Conservation (phyloP, 2,329 filamentous ascomycete genomes). For the Corinectria fuckeliana region DNA sequence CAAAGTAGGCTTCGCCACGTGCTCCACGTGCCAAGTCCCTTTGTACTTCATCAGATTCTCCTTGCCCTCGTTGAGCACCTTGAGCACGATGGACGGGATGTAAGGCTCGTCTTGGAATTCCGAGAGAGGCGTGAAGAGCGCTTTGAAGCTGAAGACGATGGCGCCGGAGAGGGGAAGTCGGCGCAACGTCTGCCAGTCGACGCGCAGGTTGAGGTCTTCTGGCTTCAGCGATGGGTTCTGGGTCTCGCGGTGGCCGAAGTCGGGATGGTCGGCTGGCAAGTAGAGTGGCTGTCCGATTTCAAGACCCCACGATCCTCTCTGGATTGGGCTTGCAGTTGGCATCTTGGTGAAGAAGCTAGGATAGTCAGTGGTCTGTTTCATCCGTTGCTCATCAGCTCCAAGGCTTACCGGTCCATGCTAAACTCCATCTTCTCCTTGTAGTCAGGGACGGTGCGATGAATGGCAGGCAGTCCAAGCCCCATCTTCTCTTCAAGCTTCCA, state of each 20-base stretch:
- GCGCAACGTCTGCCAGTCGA: constrained; percentile 88
- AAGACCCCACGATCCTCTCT: constrained; percentile 84
- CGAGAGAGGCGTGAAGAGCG: constrained; percentile 76
- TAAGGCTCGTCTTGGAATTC: constrained; percentile 76
- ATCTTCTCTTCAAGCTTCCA: constrained; percentile 82
- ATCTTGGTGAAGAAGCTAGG: constrained; percentile 80
- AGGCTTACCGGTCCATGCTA: constrained; percentile 77
- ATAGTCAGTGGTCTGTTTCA: background rate
- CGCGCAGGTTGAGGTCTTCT: constrained; percentile 71
- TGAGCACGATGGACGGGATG: constrained; percentile 71
- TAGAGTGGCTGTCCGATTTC: constrained; percentile 79
- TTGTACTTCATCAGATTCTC: constrained; percentile 78
- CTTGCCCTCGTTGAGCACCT: constrained; percentile 68
- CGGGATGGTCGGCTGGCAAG: constrained; percentile 72
- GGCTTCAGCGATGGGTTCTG: constrained; percentile 64
- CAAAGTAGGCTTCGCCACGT: constrained; percentile 71
- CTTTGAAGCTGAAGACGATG: constrained; percentile 89
- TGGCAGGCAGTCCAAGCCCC: constrained; percentile 70
- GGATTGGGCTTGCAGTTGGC: constrained; percentile 76
- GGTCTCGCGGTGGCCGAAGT: constrained; percentile 63
- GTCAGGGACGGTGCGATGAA: constrained; percentile 78
- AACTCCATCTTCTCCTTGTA: constrained; percentile 89
- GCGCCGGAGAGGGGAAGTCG: constrained; percentile 77
- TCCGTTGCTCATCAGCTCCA: fast-evolving
- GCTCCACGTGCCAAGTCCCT: constrained; percentile 79